Base-by-base conservation (phyloP, 2,329 filamentous ascomycete genomes). In the Geosmithia putterillii region DNA sequence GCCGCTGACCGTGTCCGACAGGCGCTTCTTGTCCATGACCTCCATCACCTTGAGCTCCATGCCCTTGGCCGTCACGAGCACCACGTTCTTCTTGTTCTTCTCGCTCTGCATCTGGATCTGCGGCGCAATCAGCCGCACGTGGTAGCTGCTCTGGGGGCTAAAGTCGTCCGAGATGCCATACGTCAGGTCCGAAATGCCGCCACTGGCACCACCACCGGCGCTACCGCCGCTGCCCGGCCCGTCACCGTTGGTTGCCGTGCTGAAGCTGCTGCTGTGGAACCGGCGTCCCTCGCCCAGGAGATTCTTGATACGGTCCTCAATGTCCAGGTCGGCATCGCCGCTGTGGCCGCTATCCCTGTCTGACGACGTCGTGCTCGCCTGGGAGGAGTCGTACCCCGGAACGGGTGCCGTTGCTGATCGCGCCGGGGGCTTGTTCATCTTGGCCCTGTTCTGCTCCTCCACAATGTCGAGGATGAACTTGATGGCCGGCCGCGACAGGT, bases 401-500 rank as follows among this genome's bases (percentile, higher is more conserved):
- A 20, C 40, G n/a, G 42, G 42, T 58, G 54, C 42, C 41, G 19
- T 42, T 14, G 20, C 32, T 61, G 56, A 21, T 22, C 37, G 21
- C 7, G 37, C 17, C 10, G 28, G 28, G 12, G 37, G 37, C 37
- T 42, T 42, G 22, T 50, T 54, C 15, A 52, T 46, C 55, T 84
- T 84, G 18, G 79, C 76, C 59, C 84, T 92, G 51, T 78, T 77
- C 60, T 95, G 89, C 57, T 98, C 92, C 44, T 96, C 89, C 3
- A 98, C 86, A 51, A 98, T 94, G 60, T 98, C 92, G 9, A 96
- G 70, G 45, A 98, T 96, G 58, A 98, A 98, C 56, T 96, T 98
- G 56, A 98, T 86, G 3, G 92, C 94, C 48, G 88, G 81, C 40
- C 90, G 79, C 10, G 94, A 96, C 65, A 96, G 83, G 63, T 98